Evolutionary conservation across 2,329 filamentous ascomycete genomes (phyloP).

Genomic region (Paecilomyces sp.): DNA sequence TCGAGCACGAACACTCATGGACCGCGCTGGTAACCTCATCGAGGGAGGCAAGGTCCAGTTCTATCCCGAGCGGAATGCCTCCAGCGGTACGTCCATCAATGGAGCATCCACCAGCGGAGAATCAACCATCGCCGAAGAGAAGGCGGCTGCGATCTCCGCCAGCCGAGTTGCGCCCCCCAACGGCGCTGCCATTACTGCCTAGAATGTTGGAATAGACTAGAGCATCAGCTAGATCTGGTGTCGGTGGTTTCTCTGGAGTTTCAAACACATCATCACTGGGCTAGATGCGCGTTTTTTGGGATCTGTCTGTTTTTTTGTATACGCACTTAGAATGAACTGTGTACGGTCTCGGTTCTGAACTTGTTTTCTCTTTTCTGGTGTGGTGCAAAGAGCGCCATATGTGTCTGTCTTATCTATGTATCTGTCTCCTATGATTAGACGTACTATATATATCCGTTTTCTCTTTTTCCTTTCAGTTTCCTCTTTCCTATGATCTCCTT

Average conservation of each 20-base stretch:
- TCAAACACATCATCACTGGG: background rate
- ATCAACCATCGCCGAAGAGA: background rate
- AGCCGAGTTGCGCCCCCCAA: background rate
- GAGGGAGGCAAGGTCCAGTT: conserved; percentile 63
- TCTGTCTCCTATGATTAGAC: background rate
- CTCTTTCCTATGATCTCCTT: background rate
- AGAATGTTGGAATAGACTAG: background rate
- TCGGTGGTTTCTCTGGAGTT: background rate
- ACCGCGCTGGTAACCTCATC: conserved; percentile 67
- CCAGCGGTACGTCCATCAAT: conserved; percentile 1
- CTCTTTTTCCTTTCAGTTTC: background rate
- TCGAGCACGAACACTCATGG: conserved; percentile 74
- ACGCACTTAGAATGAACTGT: background rate
- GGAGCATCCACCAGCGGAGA: conserved; percentile 1
- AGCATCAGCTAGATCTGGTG: background rate
- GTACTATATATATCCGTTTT: background rate
- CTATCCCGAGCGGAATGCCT: conserved; percentile 45
- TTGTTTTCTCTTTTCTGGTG: background rate
- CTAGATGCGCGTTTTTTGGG: background rate
- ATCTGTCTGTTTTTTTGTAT: background rate
- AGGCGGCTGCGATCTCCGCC: background rate
- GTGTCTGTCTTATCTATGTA: background rate
- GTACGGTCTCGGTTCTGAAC: background rate
- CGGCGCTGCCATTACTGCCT: background rate
- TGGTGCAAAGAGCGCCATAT: background rate